These are phyloP conservation scores for Adansonia grandidieri DNA, from an alignment of 441 rosid genomes.

Conservation along the genomic window DNA sequence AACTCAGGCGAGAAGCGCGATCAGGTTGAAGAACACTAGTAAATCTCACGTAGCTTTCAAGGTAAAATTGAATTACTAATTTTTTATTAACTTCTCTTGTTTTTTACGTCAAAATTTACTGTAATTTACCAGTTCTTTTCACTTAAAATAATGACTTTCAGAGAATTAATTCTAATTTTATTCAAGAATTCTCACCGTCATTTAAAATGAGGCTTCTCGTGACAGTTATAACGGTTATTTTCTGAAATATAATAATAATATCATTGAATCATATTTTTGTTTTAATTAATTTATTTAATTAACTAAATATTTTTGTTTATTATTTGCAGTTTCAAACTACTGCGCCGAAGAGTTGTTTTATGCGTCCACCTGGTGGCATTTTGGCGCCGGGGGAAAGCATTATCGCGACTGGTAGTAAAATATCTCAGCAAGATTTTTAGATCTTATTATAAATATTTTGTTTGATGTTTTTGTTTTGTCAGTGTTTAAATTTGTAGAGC, in stretches of 20 bases:
- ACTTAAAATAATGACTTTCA: background rate
- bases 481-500: conserved; percentile 81
- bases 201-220: background rate
- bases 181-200: background rate
- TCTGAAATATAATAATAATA: background rate
- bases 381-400: conserved; percentile 74
- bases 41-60: conserved; percentile 77
- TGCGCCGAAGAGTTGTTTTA: conserved; percentile 77
- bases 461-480: conserved; percentile 14
- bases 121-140: background rate
- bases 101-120: conserved; percentile 12
- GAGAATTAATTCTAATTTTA: background rate
- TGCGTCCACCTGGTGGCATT: conserved; percentile 81
- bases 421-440: background rate
- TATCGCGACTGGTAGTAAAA: conserved; percentile 59
- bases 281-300: conserved; percentile 14
- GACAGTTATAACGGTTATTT: conserved; percentile 13
- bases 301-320: conserved; percentile 11
- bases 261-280: background rate
- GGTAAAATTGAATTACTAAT: conserved; percentile 36
- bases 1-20: conserved; percentile 68
- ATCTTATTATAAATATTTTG: background rate
- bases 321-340: conserved; percentile 69
- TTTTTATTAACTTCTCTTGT: background rate
- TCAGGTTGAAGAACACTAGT: conserved; percentile 67